Evolutionary conservation across 805 yeast genomes (phyloP).

Genomic region (Dipodascopsis tothii): DNA sequence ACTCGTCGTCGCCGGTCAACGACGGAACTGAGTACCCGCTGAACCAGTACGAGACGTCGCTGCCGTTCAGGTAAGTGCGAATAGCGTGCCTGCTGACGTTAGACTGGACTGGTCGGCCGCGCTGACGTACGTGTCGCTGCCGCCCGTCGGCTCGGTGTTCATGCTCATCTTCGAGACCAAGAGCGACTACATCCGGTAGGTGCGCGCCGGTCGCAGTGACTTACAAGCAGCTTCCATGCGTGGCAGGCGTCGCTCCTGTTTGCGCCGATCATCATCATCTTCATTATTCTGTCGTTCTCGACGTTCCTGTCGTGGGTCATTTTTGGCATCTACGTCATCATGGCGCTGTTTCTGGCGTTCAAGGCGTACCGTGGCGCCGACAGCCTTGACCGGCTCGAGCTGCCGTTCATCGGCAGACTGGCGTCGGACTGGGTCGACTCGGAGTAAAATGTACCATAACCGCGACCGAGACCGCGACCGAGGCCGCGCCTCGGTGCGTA

Average conservation of each 20-base stretch:
- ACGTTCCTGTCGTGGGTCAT: slow-evolving; percentile 19
- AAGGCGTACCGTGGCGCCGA: slow-evolving; percentile 18
- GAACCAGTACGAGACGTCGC: slow-evolving; percentile 20
- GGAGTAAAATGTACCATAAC: no score
- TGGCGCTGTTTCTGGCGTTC: slow-evolving; percentile 16
- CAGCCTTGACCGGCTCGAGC: slow-evolving; percentile 16
- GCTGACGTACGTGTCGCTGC: slow-evolving; percentile 17
- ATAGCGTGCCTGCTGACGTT: background rate
- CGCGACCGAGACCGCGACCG: no score
- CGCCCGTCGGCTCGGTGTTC: slow-evolving; percentile 22
- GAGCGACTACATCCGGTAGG: slow-evolving; percentile 21
- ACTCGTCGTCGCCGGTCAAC: slow-evolving; percentile 2
- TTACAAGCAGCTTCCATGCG: slow-evolving; percentile 15
- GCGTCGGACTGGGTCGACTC: slow-evolving; percentile 23
- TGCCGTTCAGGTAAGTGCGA: slow-evolving; percentile 17
- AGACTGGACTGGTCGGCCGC: slow-evolving; percentile 22
- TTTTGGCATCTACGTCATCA: slow-evolving; percentile 14
- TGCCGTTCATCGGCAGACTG: slow-evolving; percentile 20
- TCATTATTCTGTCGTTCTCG: slow-evolving; percentile 20
- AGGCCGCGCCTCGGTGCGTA: no score
- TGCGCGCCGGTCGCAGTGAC: background rate
- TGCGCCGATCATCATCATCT: slow-evolving; percentile 20
- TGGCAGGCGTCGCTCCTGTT: slow-evolving; percentile 23
- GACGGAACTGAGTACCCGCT: slow-evolving; percentile 14
- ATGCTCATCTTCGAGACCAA: slow-evolving; percentile 20